These are phyloP conservation scores for Ogataea henricii DNA, from an alignment of 805 yeast species.

Conservation along the genomic window DNA sequence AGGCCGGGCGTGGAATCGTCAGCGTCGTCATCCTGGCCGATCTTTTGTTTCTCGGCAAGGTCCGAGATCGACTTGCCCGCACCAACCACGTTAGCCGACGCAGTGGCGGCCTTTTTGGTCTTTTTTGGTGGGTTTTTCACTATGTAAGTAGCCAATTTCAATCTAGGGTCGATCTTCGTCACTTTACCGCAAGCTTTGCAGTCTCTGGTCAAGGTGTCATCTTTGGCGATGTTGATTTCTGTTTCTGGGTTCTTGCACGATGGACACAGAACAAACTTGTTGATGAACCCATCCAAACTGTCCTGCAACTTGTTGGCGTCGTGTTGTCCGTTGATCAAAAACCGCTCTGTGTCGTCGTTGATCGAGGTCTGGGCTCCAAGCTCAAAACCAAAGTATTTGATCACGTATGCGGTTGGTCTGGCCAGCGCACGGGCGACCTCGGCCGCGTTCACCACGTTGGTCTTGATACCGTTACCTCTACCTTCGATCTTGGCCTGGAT, in stretches of 20 bases:
- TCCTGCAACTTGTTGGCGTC: constrained; percentile 91
- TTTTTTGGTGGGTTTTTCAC: constrained; percentile 86
- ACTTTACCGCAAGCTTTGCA: constrained; percentile 98
- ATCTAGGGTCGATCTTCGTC: constrained; percentile 80
- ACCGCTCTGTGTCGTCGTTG: constrained; percentile 80
- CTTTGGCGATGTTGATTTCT: constrained; percentile 77
- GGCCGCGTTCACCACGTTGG: constrained; percentile 84
- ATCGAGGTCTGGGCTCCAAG: constrained; percentile 94
- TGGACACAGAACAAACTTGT: constrained; percentile 89
- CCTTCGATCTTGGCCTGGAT: constrained; percentile 97
- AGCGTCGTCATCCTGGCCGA: constrained; percentile 36
- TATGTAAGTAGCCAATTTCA: constrained; percentile 83
- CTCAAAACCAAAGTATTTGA: constrained; percentile 95
- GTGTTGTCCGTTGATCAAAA: constrained; percentile 92
- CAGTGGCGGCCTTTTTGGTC: constrained; percentile 81
- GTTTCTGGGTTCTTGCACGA: constrained; percentile 98
- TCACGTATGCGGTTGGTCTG: constrained; percentile 88
- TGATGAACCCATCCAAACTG: constrained; percentile 89
- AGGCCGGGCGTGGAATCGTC: constrained; percentile 40
- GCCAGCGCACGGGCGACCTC: constrained; percentile 95
- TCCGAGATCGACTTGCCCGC: constrained; percentile 82
- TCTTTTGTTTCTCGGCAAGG: constrained; percentile 58
- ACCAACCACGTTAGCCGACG: constrained; percentile 85
- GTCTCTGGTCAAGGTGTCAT: constrained; percentile 78
- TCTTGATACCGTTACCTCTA: constrained; percentile 98